Percentiles rank a stretch among this genome's conserved stretches.
phyloP scores from a whole-genome alignment of 352 stramenopile species.

The Globisporangium viniferum region DNA sequence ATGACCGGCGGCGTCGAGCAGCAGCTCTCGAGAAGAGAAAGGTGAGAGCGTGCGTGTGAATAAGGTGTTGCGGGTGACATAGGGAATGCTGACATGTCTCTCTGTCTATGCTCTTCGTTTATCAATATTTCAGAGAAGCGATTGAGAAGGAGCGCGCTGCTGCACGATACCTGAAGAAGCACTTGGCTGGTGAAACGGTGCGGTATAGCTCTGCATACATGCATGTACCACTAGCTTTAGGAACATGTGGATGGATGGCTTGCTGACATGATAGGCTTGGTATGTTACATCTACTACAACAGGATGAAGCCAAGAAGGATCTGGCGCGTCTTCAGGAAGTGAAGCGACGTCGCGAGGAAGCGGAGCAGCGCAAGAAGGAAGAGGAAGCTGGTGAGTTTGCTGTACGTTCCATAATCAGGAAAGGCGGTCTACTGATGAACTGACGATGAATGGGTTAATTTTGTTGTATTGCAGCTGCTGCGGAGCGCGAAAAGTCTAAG shows the following conservation, averaged over 20 bases:
- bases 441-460: conserved; percentile 7
- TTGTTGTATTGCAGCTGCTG: conserved; percentile 31
- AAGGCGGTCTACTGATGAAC: not conserved
- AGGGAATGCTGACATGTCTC: not conserved
- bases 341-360: conserved; percentile 77
- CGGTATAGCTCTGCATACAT: conserved; percentile 1
- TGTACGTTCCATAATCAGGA: conserved; percentile 9
- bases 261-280: not conserved
- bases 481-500: conserved; percentile 58
- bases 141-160: conserved; percentile 81
- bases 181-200: conserved; percentile 81
- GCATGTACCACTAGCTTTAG: not conserved
- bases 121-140: conserved; percentile 42
- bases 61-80: not conserved
- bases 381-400: conserved; percentile 56
- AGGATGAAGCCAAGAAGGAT: conserved; percentile 86
- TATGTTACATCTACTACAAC: not conserved
- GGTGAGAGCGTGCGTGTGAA: conserved; percentile 24
- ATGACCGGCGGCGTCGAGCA: conserved; percentile 61
- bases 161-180: conserved; percentile 79
- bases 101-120: not conserved
- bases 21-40: conserved; percentile 79
- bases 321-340: conserved; percentile 75
- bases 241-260: not conserved
- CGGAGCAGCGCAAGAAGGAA: conserved; percentile 74